Conservation (phyloP, 345 rosid genomes). For the Tarenaya hassleriana region DNA sequence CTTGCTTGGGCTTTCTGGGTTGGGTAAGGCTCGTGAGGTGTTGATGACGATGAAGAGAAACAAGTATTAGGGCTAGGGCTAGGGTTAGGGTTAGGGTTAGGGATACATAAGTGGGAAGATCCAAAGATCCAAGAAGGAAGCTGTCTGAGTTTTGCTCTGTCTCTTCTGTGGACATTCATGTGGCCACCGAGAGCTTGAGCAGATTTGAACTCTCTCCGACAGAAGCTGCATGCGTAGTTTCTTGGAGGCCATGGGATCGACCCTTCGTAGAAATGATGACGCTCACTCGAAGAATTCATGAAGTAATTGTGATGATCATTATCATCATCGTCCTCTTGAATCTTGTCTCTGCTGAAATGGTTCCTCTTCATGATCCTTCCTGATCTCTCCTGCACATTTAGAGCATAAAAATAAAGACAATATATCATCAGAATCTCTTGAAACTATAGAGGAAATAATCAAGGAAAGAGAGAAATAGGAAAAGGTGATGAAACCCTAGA, state of each 20-base stretch:
- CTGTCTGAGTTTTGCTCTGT: constrained; percentile 51
- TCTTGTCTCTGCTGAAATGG: constrained; percentile 17
- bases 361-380: constrained; percentile 23
- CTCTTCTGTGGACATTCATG: constrained; percentile 72
- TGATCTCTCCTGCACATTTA: constrained; percentile 15
- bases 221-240: constrained; percentile 51
- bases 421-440: neutral
- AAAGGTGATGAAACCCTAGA: constrained; percentile 14
- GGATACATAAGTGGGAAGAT: constrained; percentile 23
- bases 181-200: constrained; percentile 83
- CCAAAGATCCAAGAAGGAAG: constrained; percentile 44
- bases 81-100: constrained; percentile 29
- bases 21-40: constrained; percentile 18
- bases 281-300: neutral
- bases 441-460: neutral
- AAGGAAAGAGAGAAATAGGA: constrained; percentile 1
- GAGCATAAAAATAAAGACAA: constrained; percentile 3
- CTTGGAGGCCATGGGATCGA: constrained; percentile 44
- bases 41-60: constrained; percentile 22
- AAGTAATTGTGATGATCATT: constrained; percentile 22
- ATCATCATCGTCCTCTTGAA: constrained; percentile 10
- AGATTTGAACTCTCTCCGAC: constrained; percentile 49
- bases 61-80: constrained; percentile 22
- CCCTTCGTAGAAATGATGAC: constrained; percentile 20
- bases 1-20: constrained; percentile 20